Evolutionary conservation across 768 basidiomycete genomes (phyloP), one percentile per base, ranked within the genome.

Genomic region (Suillus decipiens): DNA sequence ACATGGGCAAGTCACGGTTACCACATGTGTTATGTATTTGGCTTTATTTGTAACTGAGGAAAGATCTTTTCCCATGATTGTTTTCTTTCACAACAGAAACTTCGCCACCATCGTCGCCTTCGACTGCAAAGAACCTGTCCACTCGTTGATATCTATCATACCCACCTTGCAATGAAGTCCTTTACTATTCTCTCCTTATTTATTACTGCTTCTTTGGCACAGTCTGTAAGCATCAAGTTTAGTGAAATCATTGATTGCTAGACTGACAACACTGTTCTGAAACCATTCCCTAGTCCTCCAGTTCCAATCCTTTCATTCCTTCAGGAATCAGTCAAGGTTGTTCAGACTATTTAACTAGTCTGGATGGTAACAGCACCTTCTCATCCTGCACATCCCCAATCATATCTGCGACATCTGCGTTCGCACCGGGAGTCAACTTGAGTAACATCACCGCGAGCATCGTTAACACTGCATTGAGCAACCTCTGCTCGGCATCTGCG

Each of bases 341-440:
- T 81, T 62, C 72, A 22, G 63, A 70, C 4, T 96, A 86, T 81
- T 81, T 95, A 67, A 76, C 63, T 4, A 64, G 70, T 12, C 81
- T 99, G 62, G 87, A 98, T 80, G 72, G 67, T 48, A 83, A 96
- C 77, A 22, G 79, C 2, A 70, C 63, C 54, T 75, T 98, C 61
- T 63, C 77, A 1, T 67, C 81, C 12, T 97, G 95, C 83, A 84
- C 91, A 24, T 69, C 69, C 0, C 72, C 87, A 12, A 77, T 97
- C 70, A 82, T 86, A 64, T 73, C 78, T 28, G 86, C 89, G 11
- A 86, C 90, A 34, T 67, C 82, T 24, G 73, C 76, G 45, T 93
- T 89, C 61, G 74, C 75, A 9, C 82, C 86, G 2, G 78, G 79
- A 57, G 69, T 69, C 61, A 80, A 74, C 73, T 65, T 79, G 24